Evolutionary conservation across 164 flowering plant genomes (phyloP).

Genomic region (Chimonanthus salicifolius): DNA sequence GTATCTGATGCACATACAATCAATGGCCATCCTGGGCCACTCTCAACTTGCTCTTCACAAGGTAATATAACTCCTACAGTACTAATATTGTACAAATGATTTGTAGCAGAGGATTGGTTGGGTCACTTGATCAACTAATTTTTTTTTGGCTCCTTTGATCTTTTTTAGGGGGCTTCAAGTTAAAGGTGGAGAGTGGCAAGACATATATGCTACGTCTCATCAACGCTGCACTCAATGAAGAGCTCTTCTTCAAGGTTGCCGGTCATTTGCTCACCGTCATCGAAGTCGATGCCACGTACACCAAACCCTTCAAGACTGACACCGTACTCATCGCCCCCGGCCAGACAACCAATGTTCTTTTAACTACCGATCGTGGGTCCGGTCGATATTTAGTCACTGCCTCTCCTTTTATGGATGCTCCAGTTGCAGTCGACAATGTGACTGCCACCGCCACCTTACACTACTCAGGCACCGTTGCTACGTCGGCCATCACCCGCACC

Average conservation of each 20-base stretch:
- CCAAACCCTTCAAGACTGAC: constrained; percentile 60
- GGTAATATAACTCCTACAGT: not conserved
- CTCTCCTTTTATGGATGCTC: constrained; percentile 81
- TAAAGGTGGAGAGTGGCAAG: constrained; percentile 39
- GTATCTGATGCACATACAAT: constrained; percentile 82
- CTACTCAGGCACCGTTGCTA: constrained; percentile 49
- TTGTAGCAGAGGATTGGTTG: not conserved
- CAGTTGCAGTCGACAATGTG: constrained; percentile 58
- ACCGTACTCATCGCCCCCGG: constrained; percentile 68
- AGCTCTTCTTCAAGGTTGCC: constrained; percentile 67
- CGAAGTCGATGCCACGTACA: constrained; percentile 66
- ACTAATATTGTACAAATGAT: not conserved
- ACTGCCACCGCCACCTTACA: constrained; percentile 69
- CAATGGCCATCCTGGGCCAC: constrained; percentile 67
- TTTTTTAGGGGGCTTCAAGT: constrained; percentile 27
- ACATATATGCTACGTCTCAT: constrained; percentile 63
- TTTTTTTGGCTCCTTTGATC: not conserved
- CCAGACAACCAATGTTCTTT: constrained; percentile 73
- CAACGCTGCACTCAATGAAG: constrained; percentile 79
- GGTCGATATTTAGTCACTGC: constrained; percentile 60
- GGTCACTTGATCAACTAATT: too few relatives aligned
- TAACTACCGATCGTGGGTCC: constrained; percentile 33
- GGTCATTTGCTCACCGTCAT: constrained; percentile 60
- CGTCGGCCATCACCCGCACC: constrained; percentile 34
- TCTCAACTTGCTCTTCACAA: constrained; percentile 29